Percentiles rank a stretch among this genome's conserved stretches.
Evolutionary conservation across 2,329 filamentous ascomycete genomes (phyloP).

Genomic region (Colletotrichum sojae): DNA sequence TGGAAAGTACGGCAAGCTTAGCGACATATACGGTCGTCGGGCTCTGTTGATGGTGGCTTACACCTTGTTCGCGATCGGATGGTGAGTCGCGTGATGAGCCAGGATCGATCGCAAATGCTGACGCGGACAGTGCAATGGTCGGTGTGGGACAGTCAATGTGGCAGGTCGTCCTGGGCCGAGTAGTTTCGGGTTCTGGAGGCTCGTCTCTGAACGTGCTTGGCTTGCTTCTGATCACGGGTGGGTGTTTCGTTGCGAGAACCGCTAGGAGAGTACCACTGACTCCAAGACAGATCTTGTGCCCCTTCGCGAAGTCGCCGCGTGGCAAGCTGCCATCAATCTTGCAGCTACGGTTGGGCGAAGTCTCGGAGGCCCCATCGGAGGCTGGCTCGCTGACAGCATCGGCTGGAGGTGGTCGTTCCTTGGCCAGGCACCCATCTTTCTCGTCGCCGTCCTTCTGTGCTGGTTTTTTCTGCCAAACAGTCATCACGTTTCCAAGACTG

Average conservation of each 20-base stretch:
- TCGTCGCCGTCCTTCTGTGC: conserved; percentile 67
- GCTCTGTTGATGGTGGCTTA: conserved; percentile 63
- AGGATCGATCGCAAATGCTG: conserved; percentile 28
- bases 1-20: conserved; percentile 66
- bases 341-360: conserved; percentile 66
- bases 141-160: conserved; percentile 62
- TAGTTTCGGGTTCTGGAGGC: conserved; percentile 66
- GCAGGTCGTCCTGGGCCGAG: conserved; percentile 64
- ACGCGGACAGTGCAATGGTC: conserved; percentile 46
- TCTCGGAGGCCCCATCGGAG: conserved; percentile 69
- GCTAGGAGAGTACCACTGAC: background rate
- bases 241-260: background rate
- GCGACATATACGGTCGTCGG: conserved; percentile 70
- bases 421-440: conserved; percentile 72
- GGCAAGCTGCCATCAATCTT: conserved; percentile 68
- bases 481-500: background rate
- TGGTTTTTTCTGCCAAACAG: conserved; percentile 64
- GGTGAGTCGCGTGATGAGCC: conserved; percentile 53
- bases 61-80: conserved; percentile 64
- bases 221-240: conserved; percentile 67
- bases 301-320: conserved; percentile 65
- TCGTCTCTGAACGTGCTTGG: conserved; percentile 66
- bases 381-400: conserved; percentile 73
- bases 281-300: conserved; percentile 61
- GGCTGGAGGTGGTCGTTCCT: conserved; percentile 80